phyloP scores from a whole-genome alignment of 768 basidiomycete species.

The Russula olivacea region DNA sequence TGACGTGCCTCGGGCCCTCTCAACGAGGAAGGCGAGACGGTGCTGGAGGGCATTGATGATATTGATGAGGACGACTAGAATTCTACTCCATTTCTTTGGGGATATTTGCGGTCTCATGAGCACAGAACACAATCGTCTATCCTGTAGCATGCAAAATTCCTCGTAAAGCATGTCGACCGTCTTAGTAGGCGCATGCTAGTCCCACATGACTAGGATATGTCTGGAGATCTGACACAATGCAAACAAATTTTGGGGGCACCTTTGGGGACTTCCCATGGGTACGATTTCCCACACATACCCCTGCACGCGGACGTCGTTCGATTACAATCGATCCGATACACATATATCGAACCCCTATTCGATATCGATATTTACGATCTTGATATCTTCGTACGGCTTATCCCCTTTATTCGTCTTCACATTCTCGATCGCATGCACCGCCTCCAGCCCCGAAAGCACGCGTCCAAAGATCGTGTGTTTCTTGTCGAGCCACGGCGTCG shows the following conservation, averaged over 20 bases:
- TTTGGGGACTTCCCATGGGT: no score
- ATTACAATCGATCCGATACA: neutral
- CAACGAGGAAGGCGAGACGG: conserved; percentile 10
- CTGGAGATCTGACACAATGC: neutral
- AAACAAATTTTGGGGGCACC: neutral
- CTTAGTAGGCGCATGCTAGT: no score
- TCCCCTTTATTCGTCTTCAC: conserved; percentile 79
- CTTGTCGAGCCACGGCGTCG: conserved; percentile 89
- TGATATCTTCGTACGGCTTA: conserved; percentile 91
- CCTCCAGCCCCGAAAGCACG: conserved; percentile 79
- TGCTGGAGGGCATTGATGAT: neutral
- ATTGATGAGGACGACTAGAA: neutral
- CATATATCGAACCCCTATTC: conserved; percentile 44
- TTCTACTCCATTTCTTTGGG: no score
- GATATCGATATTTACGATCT: conserved; percentile 74
- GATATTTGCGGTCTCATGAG: neutral
- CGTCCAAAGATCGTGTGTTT: conserved; percentile 93
- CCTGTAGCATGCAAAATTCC: neutral
- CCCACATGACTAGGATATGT: neutral
- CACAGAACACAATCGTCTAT: neutral
- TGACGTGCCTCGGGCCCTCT: conserved; percentile 12
- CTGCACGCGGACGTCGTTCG: neutral
- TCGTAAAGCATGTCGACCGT: neutral
- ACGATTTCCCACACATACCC: neutral
- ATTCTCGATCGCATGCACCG: conserved; percentile 88